These are phyloP conservation scores for Closterium sp. DNA, from an alignment of 139 green algal genomes.

Conservation along the genomic window DNA sequence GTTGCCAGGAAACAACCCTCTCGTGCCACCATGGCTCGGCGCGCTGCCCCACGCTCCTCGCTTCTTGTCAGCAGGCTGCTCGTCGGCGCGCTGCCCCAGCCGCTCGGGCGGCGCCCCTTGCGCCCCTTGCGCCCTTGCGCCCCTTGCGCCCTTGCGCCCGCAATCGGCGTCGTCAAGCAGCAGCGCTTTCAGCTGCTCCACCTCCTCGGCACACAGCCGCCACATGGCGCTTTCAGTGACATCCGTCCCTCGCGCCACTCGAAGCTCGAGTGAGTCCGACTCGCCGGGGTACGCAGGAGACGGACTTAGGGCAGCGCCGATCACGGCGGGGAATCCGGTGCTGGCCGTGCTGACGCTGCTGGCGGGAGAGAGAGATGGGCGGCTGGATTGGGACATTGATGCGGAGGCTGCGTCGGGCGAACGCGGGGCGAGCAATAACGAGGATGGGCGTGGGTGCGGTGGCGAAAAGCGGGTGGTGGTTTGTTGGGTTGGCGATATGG, in stretches of 20 bases:
- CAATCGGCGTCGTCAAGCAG: background rate
- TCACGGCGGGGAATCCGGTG: background rate
- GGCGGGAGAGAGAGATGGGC: background rate
- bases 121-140: too few species aligned
- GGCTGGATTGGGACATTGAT: background rate
- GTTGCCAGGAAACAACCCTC: background rate
- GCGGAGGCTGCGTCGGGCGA: background rate
- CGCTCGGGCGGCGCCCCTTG: too few species aligned
- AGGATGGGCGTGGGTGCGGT: background rate
- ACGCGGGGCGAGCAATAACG: background rate
- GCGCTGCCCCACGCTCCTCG: background rate
- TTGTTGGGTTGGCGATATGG: background rate
- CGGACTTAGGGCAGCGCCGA: background rate
- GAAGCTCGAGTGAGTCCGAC: too few species aligned
- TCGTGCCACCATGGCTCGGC: background rate
- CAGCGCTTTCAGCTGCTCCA: background rate
- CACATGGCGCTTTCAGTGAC: too few species aligned
- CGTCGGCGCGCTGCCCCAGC: too few species aligned
- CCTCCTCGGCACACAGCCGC: background rate
- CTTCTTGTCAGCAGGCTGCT: too few species aligned
- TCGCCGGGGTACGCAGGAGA: too few species aligned
- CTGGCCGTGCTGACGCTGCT: background rate
- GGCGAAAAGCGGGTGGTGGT: too few species aligned
- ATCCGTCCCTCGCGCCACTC: too few species aligned
- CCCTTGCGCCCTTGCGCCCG: background rate